Conservation (phyloP, 257 asterid species). For the Perilla frutescens region DNA sequence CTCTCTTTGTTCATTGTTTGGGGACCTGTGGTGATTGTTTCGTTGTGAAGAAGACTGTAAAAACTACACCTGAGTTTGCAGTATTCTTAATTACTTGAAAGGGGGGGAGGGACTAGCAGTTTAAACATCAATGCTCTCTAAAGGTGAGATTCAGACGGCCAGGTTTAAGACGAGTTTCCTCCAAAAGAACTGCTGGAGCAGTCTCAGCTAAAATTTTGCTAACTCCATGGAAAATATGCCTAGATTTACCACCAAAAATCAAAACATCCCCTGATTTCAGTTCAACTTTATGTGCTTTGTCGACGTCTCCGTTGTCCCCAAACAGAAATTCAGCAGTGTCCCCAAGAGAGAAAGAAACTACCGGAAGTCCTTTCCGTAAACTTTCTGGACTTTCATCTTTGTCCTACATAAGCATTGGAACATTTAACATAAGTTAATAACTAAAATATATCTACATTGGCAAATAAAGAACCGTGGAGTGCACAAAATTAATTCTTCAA, state of each 20-base stretch:
- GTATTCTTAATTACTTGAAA: no score
- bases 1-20: no score
- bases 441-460: neutral
- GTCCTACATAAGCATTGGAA: constrained; percentile 50
- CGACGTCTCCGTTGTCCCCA: constrained; percentile 59
- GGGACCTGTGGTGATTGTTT: no score
- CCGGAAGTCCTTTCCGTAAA: constrained; percentile 62
- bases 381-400: constrained; percentile 80
- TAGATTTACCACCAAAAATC: constrained; percentile 79
- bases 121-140: constrained; percentile 55
- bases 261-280: constrained; percentile 85
- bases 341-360: constrained; percentile 87
- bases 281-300: constrained; percentile 47
- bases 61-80: neutral
- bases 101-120: neutral
- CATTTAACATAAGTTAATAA: neutral
- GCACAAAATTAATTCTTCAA: neutral
- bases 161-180: constrained; percentile 58
- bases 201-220: constrained; percentile 49
- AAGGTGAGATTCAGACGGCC: constrained; percentile 89
- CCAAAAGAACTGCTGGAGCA: constrained; percentile 56
- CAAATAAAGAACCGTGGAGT: neutral
- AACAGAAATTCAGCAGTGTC: constrained; percentile 72
- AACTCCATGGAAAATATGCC: constrained; percentile 80
- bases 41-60: no score